Base-by-base conservation (phyloP, 1,284 basidiomycete species). In the Leccinum ponderosum region DNA sequence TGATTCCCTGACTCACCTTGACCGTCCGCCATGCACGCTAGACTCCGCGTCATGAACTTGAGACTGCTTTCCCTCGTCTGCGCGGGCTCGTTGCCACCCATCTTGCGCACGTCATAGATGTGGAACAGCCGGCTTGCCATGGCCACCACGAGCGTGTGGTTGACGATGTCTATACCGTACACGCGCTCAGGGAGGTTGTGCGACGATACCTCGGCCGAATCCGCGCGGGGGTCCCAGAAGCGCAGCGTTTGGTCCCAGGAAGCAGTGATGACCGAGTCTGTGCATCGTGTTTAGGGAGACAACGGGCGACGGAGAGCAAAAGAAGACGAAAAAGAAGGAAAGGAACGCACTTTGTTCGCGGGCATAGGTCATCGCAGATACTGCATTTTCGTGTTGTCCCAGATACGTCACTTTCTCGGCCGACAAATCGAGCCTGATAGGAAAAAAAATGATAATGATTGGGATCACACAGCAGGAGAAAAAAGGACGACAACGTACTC, bases 1-100 rank as follows among this genome's bases (percentile, higher is more conserved):
- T 17, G n/a, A 1, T 44, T 42, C n/a, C 37, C 56, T 2, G 33
- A 65, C 59, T 52, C 64, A 93, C 95, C 95, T 78, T 95, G 87
- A 0, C 95, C 96, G 69, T 94, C 90, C 1, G 86, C 83, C 95
- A 98, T 98, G 72, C 93, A 95, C 15, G 91, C 91, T 48, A 99
- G 77, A 58, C 89, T 90, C 55, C 95, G 80, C 35, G 96, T 96
- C 90, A 98, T 93, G 74, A 93, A 98, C 77, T 98, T 98, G 64
- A 99, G 77, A 65, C 92, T 94, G 73, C 93, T 95, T 77, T 98
- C 97, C 62, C 97, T 78, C 69, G 86, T 84, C 70, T 95, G 92
- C 56, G 84, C 81, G 0, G 91, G 87, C 57, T 81, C 76, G 61
- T 83, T 80, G 5, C 42, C 42, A 11, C 42, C 42, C 83, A 97